These are phyloP conservation scores for Calycina herbarum DNA, from an alignment of 2,329 filamentous ascomycete species.

Conservation along the genomic window DNA sequence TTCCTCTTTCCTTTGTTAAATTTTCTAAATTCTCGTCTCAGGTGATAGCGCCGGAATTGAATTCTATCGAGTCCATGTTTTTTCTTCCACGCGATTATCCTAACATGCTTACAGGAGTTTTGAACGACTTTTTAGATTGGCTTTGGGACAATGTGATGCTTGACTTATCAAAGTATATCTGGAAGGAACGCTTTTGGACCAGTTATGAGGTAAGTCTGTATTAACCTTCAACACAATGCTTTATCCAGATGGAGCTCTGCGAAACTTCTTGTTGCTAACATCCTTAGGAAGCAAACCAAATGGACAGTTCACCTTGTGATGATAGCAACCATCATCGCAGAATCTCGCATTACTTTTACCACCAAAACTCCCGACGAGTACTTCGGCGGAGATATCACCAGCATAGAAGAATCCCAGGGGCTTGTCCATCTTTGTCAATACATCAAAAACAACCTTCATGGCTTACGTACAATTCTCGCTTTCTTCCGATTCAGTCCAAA, in stretches of 20 bases:
- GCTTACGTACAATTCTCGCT: background rate
- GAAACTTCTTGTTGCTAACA: background rate
- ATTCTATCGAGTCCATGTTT: too few relatives aligned
- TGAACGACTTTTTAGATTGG: conserved; percentile 1
- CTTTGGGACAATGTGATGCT: background rate
- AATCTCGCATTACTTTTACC: background rate
- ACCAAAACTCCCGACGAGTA: background rate
- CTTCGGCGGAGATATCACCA: background rate
- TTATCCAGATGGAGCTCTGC: background rate
- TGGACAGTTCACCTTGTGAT: background rate
- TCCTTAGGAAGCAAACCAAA: background rate
- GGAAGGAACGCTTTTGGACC: background rate
- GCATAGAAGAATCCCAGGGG: background rate
- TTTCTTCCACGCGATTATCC: too few relatives aligned
- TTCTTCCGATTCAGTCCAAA: background rate
- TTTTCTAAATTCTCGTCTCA: too few relatives aligned
- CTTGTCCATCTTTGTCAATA: background rate
- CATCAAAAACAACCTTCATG: background rate
- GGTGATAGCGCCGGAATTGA: too few relatives aligned
- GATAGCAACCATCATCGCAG: background rate
- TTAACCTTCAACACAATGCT: background rate
- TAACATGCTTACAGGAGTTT: background rate
- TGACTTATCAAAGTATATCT: background rate
- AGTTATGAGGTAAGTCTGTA: background rate
- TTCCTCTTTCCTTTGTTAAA: too few relatives aligned